phyloP scores from a whole-genome alignment of 371 early-diverging fungal genomes.

The Haplosporangium sp. region DNA sequence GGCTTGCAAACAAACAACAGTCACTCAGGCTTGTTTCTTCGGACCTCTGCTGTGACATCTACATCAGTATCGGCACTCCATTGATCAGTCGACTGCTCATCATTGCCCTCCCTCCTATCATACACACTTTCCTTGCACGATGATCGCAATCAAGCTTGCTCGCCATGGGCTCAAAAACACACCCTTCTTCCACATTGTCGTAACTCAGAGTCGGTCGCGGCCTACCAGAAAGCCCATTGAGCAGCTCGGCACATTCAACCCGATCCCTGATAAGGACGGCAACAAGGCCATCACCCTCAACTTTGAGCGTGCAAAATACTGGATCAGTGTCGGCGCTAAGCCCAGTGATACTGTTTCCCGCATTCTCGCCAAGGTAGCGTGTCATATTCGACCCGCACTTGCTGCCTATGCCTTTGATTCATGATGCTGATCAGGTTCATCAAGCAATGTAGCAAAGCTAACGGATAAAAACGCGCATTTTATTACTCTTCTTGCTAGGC shows the following conservation, averaged over 20 bases:
- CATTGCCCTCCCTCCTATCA: background rate
- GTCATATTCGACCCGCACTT: background rate
- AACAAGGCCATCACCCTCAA: constrained; percentile 89
- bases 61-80: no score
- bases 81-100: constrained; percentile 1
- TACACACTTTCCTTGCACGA: constrained; percentile 2
- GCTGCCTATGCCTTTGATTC: no score
- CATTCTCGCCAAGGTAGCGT: constrained; percentile 85
- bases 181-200: constrained; percentile 96
- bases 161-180: constrained; percentile 89
- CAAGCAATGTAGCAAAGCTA: background rate
- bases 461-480: background rate
- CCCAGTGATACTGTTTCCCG: constrained; percentile 89
- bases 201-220: constrained; percentile 82
- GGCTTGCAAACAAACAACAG: no score
- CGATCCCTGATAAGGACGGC: constrained; percentile 80
- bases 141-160: constrained; percentile 82
- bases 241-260: constrained; percentile 92
- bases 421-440: no score
- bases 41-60: no score
- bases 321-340: constrained; percentile 96
- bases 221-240: constrained; percentile 93
- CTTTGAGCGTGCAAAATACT: constrained; percentile 93
- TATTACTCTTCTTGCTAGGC: constrained; percentile 54
- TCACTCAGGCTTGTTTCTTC: no score